Conservation (phyloP, 169 alveolate species). For the Eimeria necatrix region DNA sequence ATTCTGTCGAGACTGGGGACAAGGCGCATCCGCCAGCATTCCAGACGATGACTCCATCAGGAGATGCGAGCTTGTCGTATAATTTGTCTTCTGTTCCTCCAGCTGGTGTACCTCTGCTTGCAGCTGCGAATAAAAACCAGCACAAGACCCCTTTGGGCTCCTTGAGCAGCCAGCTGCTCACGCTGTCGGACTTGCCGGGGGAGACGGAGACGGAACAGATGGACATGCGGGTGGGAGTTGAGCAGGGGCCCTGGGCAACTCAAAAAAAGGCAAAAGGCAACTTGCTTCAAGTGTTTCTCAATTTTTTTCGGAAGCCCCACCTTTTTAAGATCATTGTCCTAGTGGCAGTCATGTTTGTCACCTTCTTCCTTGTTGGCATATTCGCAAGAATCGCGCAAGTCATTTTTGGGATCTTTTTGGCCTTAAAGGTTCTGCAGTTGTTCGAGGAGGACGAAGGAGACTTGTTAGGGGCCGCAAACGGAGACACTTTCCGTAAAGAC, state of each 20-base stretch:
- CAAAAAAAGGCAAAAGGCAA: background rate
- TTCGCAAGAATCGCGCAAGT: conserved; percentile 1
- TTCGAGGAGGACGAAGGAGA: background rate
- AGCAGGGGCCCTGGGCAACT: background rate
- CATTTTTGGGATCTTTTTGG: background rate
- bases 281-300: background rate
- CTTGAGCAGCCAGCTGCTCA: background rate
- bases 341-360: conserved; percentile 4
- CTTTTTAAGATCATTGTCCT: background rate
- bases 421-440: conserved; percentile 28
- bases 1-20: too few species aligned
- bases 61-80: too few species aligned
- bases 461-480: too few species aligned
- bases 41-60: too few species aligned
- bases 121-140: too few species aligned
- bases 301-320: conserved; percentile 12
- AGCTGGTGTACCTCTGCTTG: too few species aligned
- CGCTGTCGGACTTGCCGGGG: background rate
- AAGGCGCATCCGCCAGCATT: too few species aligned
- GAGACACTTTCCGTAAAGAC: too few species aligned
- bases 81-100: too few species aligned
- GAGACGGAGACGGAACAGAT: background rate
- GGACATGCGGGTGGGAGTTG: background rate
- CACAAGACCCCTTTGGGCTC: too few species aligned
- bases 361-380: conserved; percentile 18